A percentile compares a stretch with the other conserved stretches of the same genome.
phyloP scores from a whole-genome alignment of 2,329 filamentous ascomycete species.

The Diplodia mutila region DNA sequence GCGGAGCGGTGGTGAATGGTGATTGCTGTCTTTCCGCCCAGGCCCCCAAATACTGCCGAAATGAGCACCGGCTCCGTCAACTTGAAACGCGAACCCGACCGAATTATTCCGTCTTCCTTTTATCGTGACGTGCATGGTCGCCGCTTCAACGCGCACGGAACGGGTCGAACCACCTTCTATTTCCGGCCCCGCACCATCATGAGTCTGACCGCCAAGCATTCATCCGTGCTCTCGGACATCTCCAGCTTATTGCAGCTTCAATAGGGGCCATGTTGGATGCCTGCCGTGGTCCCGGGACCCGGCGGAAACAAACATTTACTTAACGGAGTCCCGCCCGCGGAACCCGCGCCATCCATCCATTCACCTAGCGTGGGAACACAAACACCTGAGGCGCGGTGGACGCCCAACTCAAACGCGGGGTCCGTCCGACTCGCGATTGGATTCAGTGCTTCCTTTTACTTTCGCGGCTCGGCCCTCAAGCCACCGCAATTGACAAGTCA shows the following conservation, averaged over 20 bases:
- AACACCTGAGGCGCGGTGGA: too few relatives aligned
- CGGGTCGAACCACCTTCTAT: not conserved
- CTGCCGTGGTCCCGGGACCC: not conserved
- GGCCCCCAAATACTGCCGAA: not conserved
- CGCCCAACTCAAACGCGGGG: too few relatives aligned
- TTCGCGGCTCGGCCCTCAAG: not conserved
- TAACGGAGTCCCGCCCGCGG: not conserved
- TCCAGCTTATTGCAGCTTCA: not conserved
- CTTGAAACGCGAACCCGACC: not conserved
- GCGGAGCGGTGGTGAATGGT: not conserved
- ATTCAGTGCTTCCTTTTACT: not conserved
- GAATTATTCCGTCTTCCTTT: not conserved
- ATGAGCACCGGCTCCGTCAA: not conserved
- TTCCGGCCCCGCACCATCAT: not conserved
- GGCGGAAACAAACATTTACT: not conserved
- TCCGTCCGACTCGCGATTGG: too few relatives aligned
- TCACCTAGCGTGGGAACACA: not conserved
- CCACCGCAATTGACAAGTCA: not conserved
- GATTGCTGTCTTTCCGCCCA: not conserved
- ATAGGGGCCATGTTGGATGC: not conserved
- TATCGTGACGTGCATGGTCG: not conserved
- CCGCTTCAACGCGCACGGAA: too few relatives aligned
- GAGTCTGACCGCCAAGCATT: not conserved
- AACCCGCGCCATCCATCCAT: too few relatives aligned
- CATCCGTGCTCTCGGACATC: not conserved